Base-by-base conservation (phyloP, 2,329 filamentous ascomycete genomes). In the Penicillium sp. region DNA sequence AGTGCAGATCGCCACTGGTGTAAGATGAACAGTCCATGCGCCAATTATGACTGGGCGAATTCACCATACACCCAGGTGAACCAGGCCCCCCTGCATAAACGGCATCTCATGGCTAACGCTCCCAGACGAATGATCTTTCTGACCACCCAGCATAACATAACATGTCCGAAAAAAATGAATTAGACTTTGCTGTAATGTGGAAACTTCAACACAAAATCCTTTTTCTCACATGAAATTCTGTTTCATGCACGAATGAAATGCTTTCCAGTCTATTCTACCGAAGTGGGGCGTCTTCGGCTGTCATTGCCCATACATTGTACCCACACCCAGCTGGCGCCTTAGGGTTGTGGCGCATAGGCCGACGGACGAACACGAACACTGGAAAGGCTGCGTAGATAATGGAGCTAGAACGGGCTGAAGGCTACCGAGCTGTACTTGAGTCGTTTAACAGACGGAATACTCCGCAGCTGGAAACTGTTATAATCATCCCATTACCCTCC, bases 401-500 rank as follows among this genome's bases (percentile, higher is more conserved):
- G 58, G 55, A 60, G 35, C 43, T 51, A 31, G 25, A 48, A 60
- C 59, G 53, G 53, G 42, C 33, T 52, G 60, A 43, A 49, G 55
- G 42, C 47, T 55, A 42, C 56, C 53, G 55, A 57, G 62, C 60
- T 55, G 51, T 59, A 53, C 45, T 47, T 8, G n/a, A 9, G 14
- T 29, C 27, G 16, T 47, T 47, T 29, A 47, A 29, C 7, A 27
- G 23, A 27, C 26, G 45, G 45, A 19, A 21, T 23, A 19, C 29
- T 26, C 39, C 37, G 27, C 54, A 29, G 51, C n/a, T 45, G 53
- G 33, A 59, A 44, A 53, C 43, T 23, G 27, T 39, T 64, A 64
- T 63, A 65, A 63, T 55, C 46, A 53, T 54, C 42, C 54, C 46
- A 53, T 60, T 60, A 57, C 29, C 52, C 55, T 53, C 57, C 61